Evolutionary conservation across 345 rosid species (phyloP).

Genomic region (Syzygium grande): DNA sequence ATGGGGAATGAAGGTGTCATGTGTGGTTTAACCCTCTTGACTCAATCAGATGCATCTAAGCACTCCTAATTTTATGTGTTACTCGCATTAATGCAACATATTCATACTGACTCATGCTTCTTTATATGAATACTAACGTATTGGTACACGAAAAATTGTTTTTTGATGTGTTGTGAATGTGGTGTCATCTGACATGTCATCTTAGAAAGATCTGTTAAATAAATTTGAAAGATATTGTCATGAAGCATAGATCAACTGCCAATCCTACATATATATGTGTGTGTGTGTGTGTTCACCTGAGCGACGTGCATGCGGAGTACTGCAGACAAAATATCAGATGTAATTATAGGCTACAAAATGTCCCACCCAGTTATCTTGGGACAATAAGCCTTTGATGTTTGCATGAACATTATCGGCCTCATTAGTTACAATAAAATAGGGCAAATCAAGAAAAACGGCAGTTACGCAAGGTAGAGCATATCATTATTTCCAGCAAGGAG

Average conservation of each 20-base stretch:
- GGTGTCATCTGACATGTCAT: background rate
- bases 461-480: background rate
- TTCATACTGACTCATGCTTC: background rate
- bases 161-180: background rate
- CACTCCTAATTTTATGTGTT: background rate
- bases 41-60: background rate
- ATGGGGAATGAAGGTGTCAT: background rate
- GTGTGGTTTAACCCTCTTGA: background rate
- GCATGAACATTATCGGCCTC: background rate
- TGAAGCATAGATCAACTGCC: background rate
- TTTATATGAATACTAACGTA: background rate
- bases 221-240: background rate
- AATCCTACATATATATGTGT: background rate
- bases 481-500: conserved; percentile 14
- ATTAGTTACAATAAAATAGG: background rate
- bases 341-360: background rate
- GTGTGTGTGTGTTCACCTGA: background rate
- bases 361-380: background rate
- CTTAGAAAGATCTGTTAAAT: background rate
- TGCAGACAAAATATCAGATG: background rate
- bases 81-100: background rate
- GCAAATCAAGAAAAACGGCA: background rate
- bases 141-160: background rate
- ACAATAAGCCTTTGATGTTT: background rate
- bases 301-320: background rate